phyloP scores from a whole-genome alignment of 2,329 filamentous ascomycete genomes.

The Botrytis cinerea region DNA sequence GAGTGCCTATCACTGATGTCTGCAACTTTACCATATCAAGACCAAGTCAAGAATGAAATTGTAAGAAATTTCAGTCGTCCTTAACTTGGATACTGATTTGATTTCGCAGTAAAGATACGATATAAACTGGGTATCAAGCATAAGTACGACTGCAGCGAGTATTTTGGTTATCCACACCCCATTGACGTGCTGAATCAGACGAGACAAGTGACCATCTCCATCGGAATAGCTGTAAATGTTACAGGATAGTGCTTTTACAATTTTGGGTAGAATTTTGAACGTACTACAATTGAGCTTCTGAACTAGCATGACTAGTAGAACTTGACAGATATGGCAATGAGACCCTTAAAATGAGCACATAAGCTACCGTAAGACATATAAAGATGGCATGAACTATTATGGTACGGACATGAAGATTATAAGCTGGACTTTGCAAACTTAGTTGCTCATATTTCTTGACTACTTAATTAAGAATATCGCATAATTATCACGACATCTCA shows the following conservation, averaged over 20 bases:
- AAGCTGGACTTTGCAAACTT: background rate
- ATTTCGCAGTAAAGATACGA: too few relatives aligned
- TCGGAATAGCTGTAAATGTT: background rate
- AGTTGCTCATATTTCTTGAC: background rate
- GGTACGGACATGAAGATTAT: background rate
- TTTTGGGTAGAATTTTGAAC: background rate
- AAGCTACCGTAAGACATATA: background rate
- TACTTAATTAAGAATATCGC: background rate
- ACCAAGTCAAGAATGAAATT: too few relatives aligned
- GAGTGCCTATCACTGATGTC: too few relatives aligned
- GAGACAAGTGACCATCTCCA: background rate
- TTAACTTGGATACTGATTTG: too few relatives aligned
- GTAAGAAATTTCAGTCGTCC: too few relatives aligned
- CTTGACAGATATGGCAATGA: background rate
- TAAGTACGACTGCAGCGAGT: too few relatives aligned
- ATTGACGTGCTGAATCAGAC: background rate
- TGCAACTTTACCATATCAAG: too few relatives aligned
- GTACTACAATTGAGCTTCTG: background rate
- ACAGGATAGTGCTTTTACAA: background rate
- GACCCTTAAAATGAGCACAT: background rate
- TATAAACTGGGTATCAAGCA: too few relatives aligned
- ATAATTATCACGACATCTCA: background rate
- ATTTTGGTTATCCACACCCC: background rate
- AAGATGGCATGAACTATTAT: background rate
- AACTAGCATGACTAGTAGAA: background rate